These are phyloP conservation scores for Lupinus albus DNA, from an alignment of 306 rosid species.

Conservation along the genomic window DNA sequence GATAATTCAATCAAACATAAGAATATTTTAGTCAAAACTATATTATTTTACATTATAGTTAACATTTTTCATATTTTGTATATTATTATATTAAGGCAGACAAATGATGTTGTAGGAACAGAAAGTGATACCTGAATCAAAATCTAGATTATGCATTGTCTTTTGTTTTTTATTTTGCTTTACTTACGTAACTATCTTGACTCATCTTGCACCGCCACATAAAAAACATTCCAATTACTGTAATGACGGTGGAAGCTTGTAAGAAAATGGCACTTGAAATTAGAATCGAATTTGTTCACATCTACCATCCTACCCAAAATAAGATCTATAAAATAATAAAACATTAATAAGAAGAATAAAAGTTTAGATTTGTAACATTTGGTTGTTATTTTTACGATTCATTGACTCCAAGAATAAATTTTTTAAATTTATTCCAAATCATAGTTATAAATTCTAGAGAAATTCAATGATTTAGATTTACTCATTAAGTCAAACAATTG, in stretches of 20 bases:
- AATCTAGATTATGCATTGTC: background rate
- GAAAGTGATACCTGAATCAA: slow-evolving; percentile 12
- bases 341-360: background rate
- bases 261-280: background rate
- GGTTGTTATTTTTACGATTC: background rate
- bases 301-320: background rate
- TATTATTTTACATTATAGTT: too few relatives aligned
- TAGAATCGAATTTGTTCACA: background rate
- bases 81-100: too few relatives aligned
- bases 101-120: background rate
- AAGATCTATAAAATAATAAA: too few relatives aligned
- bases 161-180: background rate
- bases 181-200: slow-evolving; percentile 13
- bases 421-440: too few relatives aligned
- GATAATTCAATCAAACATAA: too few relatives aligned
- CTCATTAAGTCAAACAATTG: too few relatives aligned
- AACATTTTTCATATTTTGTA: too few relatives aligned
- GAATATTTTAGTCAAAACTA: too few relatives aligned
- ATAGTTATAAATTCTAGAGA: too few relatives aligned
- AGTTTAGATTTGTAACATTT: background rate
- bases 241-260: slow-evolving; percentile 7
- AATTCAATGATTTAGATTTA: too few relatives aligned
- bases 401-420: too few relatives aligned
- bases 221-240: background rate
- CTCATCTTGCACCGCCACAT: slow-evolving; percentile 10